Evolutionary conservation across 495 filamentous ascomycete species (phyloP).

Genomic region (Hypoxylon fragiforme): DNA sequence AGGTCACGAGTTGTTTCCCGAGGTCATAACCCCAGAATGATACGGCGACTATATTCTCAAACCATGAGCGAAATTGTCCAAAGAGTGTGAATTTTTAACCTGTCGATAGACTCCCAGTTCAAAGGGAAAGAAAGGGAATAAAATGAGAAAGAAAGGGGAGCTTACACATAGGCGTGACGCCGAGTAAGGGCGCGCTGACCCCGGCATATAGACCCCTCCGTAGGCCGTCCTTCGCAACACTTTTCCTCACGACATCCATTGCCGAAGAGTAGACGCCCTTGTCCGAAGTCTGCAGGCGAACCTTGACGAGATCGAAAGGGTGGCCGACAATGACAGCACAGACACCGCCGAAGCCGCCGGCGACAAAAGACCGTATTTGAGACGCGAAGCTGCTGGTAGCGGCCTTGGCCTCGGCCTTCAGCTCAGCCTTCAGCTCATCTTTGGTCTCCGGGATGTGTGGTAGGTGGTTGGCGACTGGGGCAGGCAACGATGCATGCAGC

Average conservation of each 20-base stretch:
- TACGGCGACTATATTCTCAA: constrained; percentile 82
- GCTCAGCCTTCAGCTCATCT: constrained; percentile 54
- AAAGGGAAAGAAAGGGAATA: not conserved
- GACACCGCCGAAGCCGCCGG: constrained; percentile 90
- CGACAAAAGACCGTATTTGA: constrained; percentile 75
- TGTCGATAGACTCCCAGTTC: no score
- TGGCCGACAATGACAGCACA: constrained; percentile 93
- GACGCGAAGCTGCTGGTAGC: constrained; percentile 50
- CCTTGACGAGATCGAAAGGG: constrained; percentile 97
- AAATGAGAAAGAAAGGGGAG: constrained; percentile 18
- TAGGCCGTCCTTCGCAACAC: constrained; percentile 83
- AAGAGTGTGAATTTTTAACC: no score
- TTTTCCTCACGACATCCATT: constrained; percentile 88
- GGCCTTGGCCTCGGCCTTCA: constrained; percentile 51
- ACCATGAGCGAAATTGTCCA: no score
- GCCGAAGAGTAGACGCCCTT: constrained; percentile 88
- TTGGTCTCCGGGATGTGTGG: constrained; percentile 58
- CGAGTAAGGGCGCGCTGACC: constrained; percentile 89
- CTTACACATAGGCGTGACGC: constrained; percentile 99
- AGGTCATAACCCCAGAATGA: constrained; percentile 99
- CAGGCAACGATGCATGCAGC: constrained; percentile 43
- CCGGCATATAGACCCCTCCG: constrained; percentile 90
- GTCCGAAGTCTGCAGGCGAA: constrained; percentile 93
- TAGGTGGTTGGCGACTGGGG: constrained; percentile 46
- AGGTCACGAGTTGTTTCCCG: constrained; percentile 82